Conservation (phyloP, 2,329 filamentous ascomycete species). For the Alternaria gaisen region DNA sequence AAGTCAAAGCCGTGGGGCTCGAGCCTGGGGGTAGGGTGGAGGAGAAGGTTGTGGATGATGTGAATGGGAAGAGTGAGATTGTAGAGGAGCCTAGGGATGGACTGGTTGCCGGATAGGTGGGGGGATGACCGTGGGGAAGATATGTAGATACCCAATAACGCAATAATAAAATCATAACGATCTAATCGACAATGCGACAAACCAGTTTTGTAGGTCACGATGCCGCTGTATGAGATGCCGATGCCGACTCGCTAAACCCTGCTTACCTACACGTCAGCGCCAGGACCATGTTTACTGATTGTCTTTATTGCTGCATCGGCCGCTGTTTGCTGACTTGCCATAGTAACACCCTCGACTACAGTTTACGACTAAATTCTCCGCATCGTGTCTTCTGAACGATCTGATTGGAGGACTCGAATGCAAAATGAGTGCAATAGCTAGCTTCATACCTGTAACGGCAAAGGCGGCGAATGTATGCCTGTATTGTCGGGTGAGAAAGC, state of each 20-base stretch:
- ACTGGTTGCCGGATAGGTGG: conserved; percentile 40
- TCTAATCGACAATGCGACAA: background rate
- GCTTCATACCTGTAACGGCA: conserved; percentile 14
- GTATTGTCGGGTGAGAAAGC: conserved; percentile 25
- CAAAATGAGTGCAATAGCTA: conserved; percentile 4
- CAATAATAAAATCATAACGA: background rate
- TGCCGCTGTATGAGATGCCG: background rate
- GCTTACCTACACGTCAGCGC: background rate
- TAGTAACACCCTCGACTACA: background rate
- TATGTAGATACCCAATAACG: background rate
- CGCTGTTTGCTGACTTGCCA: background rate
- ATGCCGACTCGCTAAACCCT: background rate
- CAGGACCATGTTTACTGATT: background rate
- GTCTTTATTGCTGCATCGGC: conserved; percentile 3
- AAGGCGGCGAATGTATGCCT: conserved; percentile 25
- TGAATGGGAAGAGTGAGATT: conserved; percentile 24
- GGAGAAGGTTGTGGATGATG: conserved; percentile 56
- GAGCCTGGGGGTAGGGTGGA: conserved; percentile 54
- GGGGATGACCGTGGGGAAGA: background rate
- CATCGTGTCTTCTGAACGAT: background rate
- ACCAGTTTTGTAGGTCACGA: background rate
- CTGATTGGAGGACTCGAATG: background rate
- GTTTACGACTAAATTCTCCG: background rate
- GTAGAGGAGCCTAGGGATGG: conserved; percentile 56
- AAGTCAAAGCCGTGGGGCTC: conserved; percentile 32